Base-by-base conservation (phyloP, 768 basidiomycete species). In the Sutorius australiensis region DNA sequence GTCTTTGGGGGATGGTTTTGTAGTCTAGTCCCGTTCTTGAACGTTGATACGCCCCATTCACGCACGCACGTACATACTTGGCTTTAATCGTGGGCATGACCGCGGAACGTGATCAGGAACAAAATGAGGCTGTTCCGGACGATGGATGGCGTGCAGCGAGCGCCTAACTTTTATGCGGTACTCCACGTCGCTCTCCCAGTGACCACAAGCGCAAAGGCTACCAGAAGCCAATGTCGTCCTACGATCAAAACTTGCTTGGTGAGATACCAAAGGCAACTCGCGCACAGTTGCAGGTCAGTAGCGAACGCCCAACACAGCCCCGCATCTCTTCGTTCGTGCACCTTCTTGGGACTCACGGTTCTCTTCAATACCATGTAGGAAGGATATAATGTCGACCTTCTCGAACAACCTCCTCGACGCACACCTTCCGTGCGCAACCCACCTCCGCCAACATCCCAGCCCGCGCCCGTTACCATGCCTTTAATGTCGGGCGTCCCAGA, bases 311-410 rank as follows among this genome's bases (percentile, higher is more conserved):
- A n/a, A 59, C 57, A 67, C 50, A 48, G 55, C 60, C 60, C 44
- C 34, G 27, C 21, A 17, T n/a, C 33, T 30, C 37, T 19, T 17
- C 11, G 1, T 19, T 11, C 31, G 6, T 21, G 14, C 19, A 6
- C 28, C 13, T 5, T n/a, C 19, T 7, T 12, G 7, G n/a, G 37
- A 14, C 28, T 10, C 10, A 16, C 33, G 3, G 5, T 12, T 41
- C 16, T 27, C 17, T 14, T 24, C 24, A 4, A 9, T 33, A 6
- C 2, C 39, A 5, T 5, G 31, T 57, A 83, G 81, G 76, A 77
- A 69, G 80, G 82, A 2, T 83, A 83, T 67, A 76, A 76, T 49
- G 72, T 80, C 51, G 76, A 79, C 59, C 61, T 82, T 16, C 67
- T 77, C 34, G 60, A 70, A 14, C 58, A 62, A 32, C 56, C 51